Base-by-base conservation (phyloP, 1,284 basidiomycete species). In the Abortiporus biennis region DNA sequence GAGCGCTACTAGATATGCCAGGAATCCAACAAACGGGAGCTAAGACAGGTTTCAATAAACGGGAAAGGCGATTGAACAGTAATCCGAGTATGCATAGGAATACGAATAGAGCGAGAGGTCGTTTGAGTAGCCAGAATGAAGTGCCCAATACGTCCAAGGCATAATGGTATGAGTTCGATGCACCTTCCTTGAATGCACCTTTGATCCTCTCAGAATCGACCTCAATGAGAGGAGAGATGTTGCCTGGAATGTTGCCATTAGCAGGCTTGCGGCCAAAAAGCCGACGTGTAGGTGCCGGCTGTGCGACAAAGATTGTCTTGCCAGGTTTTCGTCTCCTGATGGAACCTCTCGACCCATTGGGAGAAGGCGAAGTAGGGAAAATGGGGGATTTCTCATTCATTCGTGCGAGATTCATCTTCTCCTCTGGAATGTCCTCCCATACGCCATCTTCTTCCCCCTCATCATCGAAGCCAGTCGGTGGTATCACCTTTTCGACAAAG, bases 11-110 rank as follows among this genome's bases (percentile, higher is more conserved):
- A 4, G 75, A 77, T 23, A 85, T 58, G 9, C 73, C 68, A 1
- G 84, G 84, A 11, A 85, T 32, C 39, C 68, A 59, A 58, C 83
- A 86, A 0, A 85, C 42, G 0, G 84, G 81, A 1, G 66, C 54
- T 38, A 84, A 63, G 0, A 70, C 68, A 8, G 57, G 54, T 20
- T 64, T 65, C 42, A 86, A 44, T 0, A 66, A 67, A 9, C 53
- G 35, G 6, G 66, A 63, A 36, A 79, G 54, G 23, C 56, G 51
- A 6, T 55, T 57, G 8, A 74, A 35, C 45, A 76, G 49, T 42
- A 70, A 46, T 2, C 69, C 63, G 19, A 82, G 59, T 43, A 79
- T 48, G 58, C 64, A 78, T 6, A 80, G 30, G 46, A 72, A 71
- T 13, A 80, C 50, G n/a, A 79, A 47, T 42, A 80, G 41, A 3